phyloP scores from a whole-genome alignment of 352 stramenopile genomes.

The Achlya hypogyna region DNA sequence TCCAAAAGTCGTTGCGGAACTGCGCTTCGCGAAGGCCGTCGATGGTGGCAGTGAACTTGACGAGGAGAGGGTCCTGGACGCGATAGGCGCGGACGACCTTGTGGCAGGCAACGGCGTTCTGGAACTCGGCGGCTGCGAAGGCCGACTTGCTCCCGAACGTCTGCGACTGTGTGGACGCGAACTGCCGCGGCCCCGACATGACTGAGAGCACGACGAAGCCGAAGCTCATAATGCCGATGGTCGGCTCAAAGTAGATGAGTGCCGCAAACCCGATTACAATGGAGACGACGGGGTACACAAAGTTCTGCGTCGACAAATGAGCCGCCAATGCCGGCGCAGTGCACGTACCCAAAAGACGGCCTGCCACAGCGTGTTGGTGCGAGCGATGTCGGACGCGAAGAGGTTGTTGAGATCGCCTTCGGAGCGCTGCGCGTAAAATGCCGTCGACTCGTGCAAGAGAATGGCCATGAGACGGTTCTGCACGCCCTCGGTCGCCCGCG shows the following conservation, averaged over 20 bases:
- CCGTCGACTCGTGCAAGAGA: conserved; percentile 1
- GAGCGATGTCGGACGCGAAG: conserved; percentile 13
- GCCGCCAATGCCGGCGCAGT: not conserved
- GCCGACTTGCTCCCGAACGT: conserved; percentile 9
- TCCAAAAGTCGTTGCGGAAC: conserved; percentile 19
- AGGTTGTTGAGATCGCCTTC: conserved; percentile 20
- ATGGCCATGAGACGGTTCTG: not conserved
- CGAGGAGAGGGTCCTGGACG: not conserved
- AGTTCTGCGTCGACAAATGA: not conserved
- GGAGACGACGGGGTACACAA: conserved; percentile 2
- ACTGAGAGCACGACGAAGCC: conserved; percentile 6
- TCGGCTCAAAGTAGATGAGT: not conserved
- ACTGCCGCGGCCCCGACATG: not conserved
- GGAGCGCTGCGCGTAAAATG: conserved; percentile 2
- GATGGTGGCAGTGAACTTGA: conserved; percentile 4
- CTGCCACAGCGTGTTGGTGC: conserved; percentile 19
- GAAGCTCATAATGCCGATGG: conserved; percentile 11
- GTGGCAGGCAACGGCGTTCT: conserved; percentile 18
- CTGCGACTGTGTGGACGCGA: conserved; percentile 9
- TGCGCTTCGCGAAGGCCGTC: not conserved
- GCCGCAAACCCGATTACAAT: conserved; percentile 10
- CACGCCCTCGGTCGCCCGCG: not conserved
- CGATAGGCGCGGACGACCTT: conserved; percentile 18
- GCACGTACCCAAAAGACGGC: conserved; percentile 17
- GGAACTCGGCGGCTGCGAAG: conserved; percentile 9